Percentiles rank a stretch among this genome's conserved stretches.
Conservation (phyloP, 2,329 filamentous ascomycete species). For the Herpotrichia juniperi region DNA sequence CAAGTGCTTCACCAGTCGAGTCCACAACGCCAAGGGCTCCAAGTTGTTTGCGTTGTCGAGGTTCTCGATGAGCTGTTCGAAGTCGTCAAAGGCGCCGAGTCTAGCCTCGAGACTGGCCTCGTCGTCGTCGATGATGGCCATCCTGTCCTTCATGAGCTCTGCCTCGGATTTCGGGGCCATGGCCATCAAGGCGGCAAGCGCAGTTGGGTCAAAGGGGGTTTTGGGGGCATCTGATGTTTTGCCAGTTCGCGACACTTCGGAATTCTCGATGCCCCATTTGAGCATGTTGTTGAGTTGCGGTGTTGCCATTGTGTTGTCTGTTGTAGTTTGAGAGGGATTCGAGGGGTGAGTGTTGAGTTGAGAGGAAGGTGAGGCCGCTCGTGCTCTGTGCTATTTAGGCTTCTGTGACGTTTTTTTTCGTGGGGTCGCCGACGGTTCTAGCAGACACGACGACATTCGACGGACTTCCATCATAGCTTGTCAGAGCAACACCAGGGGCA, state of each 20-base stretch:
- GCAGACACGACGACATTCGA: constrained; percentile 21
- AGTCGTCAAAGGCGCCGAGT: constrained; percentile 11
- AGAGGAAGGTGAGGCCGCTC: constrained; percentile 4
- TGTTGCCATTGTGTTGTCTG: constrained; percentile 54
- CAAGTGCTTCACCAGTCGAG: constrained; percentile 75
- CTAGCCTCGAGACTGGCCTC: constrained; percentile 52
- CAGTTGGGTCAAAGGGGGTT: constrained; percentile 67
- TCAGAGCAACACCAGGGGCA: not conserved
- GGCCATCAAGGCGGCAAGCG: constrained; percentile 77
- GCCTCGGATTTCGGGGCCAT: constrained; percentile 73
- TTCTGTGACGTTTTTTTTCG: constrained; percentile 12
- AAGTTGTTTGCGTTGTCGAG: constrained; percentile 98
- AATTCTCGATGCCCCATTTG: constrained; percentile 77
- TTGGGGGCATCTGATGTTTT: constrained; percentile 36
- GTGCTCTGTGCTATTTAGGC: constrained; percentile 22
- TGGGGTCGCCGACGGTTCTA: constrained; percentile 9
- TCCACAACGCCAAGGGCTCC: constrained; percentile 78
- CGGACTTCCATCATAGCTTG: constrained; percentile 21
- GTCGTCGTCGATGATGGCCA: constrained; percentile 73
- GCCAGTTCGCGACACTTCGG: constrained; percentile 49
- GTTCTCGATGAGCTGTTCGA: constrained; percentile 12
- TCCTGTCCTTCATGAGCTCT: constrained; percentile 86
- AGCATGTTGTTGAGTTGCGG: constrained; percentile 76
- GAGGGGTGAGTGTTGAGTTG: not conserved
- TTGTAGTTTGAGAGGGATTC: not conserved